Percentiles rank a stretch among this genome's conserved stretches.
phyloP scores from a whole-genome alignment of 306 rosid species.

The Cajanus cajan region DNA sequence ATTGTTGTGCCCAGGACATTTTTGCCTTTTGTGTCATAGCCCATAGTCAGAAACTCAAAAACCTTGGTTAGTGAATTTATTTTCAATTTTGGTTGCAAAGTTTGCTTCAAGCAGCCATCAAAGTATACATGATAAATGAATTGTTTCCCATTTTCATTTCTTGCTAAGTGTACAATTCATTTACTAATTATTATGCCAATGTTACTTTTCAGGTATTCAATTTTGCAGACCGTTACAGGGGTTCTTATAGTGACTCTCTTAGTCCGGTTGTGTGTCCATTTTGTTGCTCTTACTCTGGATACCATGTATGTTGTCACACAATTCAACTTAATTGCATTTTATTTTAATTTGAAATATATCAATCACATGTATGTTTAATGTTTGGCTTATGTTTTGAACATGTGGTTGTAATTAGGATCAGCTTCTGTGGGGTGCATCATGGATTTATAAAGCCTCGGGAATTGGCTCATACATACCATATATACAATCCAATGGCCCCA shows the following conservation, averaged over 20 bases:
- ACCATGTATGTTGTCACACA: slow-evolving; percentile 54
- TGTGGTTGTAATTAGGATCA: slow-evolving; percentile 59
- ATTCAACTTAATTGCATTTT: not conserved
- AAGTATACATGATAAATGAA: slow-evolving; percentile 18
- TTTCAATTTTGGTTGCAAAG: too few species aligned
- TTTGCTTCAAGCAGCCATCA: slow-evolving; percentile 71
- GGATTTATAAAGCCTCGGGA: slow-evolving; percentile 80
- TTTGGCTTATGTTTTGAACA: not conserved
- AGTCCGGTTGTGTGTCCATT: slow-evolving; percentile 77
- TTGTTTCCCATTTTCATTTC: not conserved
- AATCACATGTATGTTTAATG: not conserved
- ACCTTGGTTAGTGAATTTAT: too few species aligned
- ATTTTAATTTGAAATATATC: not conserved
- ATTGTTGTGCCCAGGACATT: too few species aligned
- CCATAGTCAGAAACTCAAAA: too few species aligned
- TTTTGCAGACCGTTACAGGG: slow-evolving; percentile 79
- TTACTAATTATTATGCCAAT: not conserved
- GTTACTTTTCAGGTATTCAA: slow-evolving; percentile 54
- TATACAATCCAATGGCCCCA: slow-evolving; percentile 77
- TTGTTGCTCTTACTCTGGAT: slow-evolving; percentile 91
- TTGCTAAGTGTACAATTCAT: not conserved
- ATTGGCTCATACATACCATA: slow-evolving; percentile 49
- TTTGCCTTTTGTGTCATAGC: too few species aligned
- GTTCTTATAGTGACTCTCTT: slow-evolving; percentile 79
- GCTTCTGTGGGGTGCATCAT: slow-evolving; percentile 94